These are phyloP conservation scores for Xylaria palmicola DNA, from an alignment of 495 filamentous ascomycete genomes.

Conservation along the genomic window DNA sequence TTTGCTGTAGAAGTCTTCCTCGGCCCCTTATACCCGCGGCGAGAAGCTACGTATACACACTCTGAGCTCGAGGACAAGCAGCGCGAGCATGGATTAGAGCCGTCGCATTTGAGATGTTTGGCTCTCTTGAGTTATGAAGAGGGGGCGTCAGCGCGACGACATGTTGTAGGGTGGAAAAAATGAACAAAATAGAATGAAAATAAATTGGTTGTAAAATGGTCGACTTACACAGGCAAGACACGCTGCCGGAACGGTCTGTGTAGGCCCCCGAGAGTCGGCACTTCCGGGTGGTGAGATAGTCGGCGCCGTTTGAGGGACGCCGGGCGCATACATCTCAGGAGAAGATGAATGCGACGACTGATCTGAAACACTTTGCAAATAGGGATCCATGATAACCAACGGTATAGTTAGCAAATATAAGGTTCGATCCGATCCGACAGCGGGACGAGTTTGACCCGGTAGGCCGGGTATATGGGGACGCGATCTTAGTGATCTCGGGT, in stretches of 20 bases:
- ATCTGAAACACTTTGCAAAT: background rate
- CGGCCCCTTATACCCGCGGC: constrained; percentile 53
- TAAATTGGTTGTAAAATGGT: background rate
- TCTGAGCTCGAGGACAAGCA: constrained; percentile 41
- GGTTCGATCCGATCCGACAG: background rate
- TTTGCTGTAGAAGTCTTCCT: constrained; percentile 43
- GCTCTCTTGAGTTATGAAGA: constrained; percentile 33
- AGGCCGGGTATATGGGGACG: constrained; percentile 13
- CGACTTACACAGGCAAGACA: constrained; percentile 50
- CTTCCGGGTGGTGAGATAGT: constrained; percentile 18
- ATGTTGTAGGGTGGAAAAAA: background rate
- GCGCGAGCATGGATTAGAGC: constrained; percentile 44
- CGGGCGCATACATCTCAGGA: constrained; percentile 14
- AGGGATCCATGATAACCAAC: constrained; percentile 13
- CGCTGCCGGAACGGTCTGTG: constrained; percentile 45
- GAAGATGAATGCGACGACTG: constrained; percentile 15
- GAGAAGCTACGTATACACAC: constrained; percentile 51
- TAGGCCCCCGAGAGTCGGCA: constrained; percentile 31
- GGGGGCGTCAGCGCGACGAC: constrained; percentile 11
- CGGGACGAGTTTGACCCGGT: constrained; percentile 9
- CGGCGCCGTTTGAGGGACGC: constrained; percentile 21
- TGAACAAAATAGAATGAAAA: background rate
- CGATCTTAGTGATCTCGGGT: constrained; percentile 10
- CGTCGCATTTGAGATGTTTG: constrained; percentile 54
- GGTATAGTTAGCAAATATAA: background rate